phyloP scores from a whole-genome alignment of 2,329 filamentous ascomycete genomes.

The Sarocladiaceae sp. region DNA sequence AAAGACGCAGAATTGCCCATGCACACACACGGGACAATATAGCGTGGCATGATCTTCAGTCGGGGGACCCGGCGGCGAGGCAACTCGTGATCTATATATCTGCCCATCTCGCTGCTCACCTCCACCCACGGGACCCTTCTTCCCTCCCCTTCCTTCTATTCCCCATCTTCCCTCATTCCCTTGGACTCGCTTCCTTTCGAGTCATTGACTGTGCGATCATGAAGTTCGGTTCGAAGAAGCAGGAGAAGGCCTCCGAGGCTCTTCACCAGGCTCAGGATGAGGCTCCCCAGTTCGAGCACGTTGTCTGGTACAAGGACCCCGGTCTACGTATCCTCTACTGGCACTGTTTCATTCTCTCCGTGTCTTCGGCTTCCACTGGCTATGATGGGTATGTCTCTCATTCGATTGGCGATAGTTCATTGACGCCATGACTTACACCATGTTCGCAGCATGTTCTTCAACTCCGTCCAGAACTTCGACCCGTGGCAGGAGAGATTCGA shows the following conservation, averaged over 20 bases:
- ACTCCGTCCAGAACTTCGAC: constrained; percentile 51
- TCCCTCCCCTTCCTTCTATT: not conserved
- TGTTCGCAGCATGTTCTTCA: constrained; percentile 39
- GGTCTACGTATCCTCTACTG: constrained; percentile 50
- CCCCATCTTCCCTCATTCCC: not conserved
- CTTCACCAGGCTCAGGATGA: constrained; percentile 33
- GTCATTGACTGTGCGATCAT: not conserved
- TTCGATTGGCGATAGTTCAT: not conserved
- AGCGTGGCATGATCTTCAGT: not conserved
- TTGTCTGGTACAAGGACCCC: constrained; percentile 50
- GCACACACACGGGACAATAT: not conserved
- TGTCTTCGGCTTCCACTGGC: constrained; percentile 55
- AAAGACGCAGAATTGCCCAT: not conserved
- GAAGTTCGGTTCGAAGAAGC: not conserved
- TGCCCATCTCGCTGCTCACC: not conserved
- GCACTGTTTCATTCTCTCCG: constrained; percentile 46
- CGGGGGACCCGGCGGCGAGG: not conserved
- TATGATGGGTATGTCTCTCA: constrained; percentile 41
- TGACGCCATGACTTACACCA: too few species aligned
- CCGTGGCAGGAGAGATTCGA: constrained; percentile 46
- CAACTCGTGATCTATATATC: not conserved
- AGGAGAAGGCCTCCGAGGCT: constrained; percentile 11
- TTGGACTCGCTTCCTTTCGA: not conserved
- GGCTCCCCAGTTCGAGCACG: constrained; percentile 44
- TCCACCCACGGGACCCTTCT: too few species aligned